Conservation (phyloP, 805 yeast genomes). For the Suhomyces pyralidae region DNA sequence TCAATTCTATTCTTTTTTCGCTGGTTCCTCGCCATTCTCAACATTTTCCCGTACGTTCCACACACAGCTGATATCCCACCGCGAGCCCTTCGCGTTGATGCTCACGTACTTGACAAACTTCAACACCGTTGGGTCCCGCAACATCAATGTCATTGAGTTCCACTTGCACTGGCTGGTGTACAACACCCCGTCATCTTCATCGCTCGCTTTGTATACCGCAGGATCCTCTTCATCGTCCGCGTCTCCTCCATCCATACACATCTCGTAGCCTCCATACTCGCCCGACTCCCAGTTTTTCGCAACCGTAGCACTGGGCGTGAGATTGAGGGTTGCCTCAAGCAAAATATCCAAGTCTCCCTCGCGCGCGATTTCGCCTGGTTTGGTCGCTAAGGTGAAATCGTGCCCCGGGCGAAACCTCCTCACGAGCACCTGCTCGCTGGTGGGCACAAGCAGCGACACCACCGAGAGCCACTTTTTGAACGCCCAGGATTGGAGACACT, state of each 20-base stretch:
- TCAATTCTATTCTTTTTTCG: not conserved
- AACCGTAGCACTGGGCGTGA: constrained; percentile 62
- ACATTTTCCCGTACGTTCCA: constrained; percentile 66
- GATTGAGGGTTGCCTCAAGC: constrained; percentile 75
- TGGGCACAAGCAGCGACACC: constrained; percentile 60
- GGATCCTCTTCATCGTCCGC: constrained; percentile 68
- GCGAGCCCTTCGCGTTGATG: constrained; percentile 78
- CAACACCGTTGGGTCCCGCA: constrained; percentile 82
- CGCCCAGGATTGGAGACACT: constrained; percentile 55
- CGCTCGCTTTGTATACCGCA: constrained; percentile 64
- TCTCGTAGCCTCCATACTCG: constrained; percentile 92
- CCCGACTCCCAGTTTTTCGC: constrained; percentile 80
- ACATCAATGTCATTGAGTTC: constrained; percentile 74
- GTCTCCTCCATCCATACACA: constrained; percentile 67
- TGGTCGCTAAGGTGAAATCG: constrained; percentile 89
- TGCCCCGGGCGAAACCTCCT: constrained; percentile 93
- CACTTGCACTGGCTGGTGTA: constrained; percentile 78
- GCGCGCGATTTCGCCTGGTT: constrained; percentile 40
- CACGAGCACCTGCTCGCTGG: constrained; percentile 65
- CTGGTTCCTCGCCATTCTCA: constrained; percentile 14
- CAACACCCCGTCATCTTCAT: constrained; percentile 69
- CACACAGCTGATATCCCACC: constrained; percentile 85
- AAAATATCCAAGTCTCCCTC: constrained; percentile 41
- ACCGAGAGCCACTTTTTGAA: constrained; percentile 68
- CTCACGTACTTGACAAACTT: constrained; percentile 92